Conservation (phyloP, 2,329 filamentous ascomycete genomes). For the Verticillium klebahnii region DNA sequence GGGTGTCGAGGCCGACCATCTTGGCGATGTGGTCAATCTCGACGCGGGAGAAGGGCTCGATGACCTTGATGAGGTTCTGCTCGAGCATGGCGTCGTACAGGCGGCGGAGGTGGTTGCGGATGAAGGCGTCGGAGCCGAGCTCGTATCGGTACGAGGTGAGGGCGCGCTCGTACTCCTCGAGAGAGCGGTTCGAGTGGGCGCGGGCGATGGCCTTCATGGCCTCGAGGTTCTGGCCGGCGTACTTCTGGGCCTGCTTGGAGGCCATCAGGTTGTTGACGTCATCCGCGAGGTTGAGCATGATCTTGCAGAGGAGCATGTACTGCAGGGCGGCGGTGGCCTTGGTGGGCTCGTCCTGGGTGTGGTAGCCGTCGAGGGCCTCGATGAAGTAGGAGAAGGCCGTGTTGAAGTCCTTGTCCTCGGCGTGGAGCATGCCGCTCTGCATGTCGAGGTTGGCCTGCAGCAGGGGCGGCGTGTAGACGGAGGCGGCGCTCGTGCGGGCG, state of each 20-base stretch:
- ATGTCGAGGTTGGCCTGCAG: slow-evolving; percentile 96
- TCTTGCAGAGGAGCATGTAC: slow-evolving; percentile 99
- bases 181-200: slow-evolving; percentile 88
- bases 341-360: slow-evolving; percentile 79
- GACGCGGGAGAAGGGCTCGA: slow-evolving; percentile 95
- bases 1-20: slow-evolving; percentile 94
- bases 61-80: slow-evolving; percentile 99
- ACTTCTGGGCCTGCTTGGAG: slow-evolving; percentile 94
- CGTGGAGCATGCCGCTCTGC: slow-evolving; percentile 98
- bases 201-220: slow-evolving; percentile 98
- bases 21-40: slow-evolving; percentile 96
- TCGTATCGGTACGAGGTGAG: slow-evolving; percentile 88
- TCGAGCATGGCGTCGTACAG: slow-evolving; percentile 98
- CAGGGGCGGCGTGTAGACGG: slow-evolving; percentile 92
- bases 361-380: slow-evolving; percentile 95
- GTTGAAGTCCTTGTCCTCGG: slow-evolving; percentile 98
- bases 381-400: slow-evolving; percentile 99
- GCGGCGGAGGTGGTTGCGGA: slow-evolving; percentile 91
- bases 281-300: slow-evolving; percentile 96
- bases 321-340: slow-evolving; percentile 97
- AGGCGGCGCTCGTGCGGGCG: slow-evolving; percentile 90
- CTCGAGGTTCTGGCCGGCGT: slow-evolving; percentile 91
- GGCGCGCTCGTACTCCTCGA: slow-evolving; percentile 96
- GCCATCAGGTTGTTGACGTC: slow-evolving; percentile 94
- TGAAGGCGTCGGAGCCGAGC: slow-evolving; percentile 90